Percentiles rank a stretch among this genome's conserved stretches.
Conservation (phyloP, 352 stramenopile species). For the Globisporangium emineosum region DNA sequence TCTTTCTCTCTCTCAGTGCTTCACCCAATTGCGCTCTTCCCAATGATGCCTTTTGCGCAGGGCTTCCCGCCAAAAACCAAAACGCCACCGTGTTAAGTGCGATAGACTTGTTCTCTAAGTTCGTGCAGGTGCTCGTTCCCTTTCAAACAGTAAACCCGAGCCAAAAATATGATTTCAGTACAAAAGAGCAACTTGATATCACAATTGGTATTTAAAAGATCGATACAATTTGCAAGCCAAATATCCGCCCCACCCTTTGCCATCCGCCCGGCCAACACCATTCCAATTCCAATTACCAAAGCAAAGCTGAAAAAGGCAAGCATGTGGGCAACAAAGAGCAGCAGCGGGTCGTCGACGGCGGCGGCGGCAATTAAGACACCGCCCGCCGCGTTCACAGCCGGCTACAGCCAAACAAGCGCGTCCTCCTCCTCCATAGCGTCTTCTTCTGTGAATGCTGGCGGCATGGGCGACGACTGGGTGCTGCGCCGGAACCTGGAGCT, state of each 20-base stretch:
- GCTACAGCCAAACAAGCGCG: background rate
- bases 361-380: too few species aligned
- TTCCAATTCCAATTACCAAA: background rate
- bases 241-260: background rate
- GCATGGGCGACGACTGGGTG: slow-evolving; percentile 43
- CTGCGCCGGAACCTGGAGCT: slow-evolving; percentile 55
- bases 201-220: background rate
- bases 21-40: background rate
- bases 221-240: background rate
- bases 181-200: background rate
- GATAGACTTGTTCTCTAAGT: background rate
- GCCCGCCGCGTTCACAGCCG: background rate
- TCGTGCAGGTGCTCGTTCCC: background rate
- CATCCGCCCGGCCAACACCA: slow-evolving; percentile 1
- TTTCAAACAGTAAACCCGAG: background rate
- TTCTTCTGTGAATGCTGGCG: background rate
- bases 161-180: background rate
- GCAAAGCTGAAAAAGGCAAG: slow-evolving; percentile 1
- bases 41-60: background rate
- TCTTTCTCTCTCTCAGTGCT: background rate
- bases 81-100: background rate
- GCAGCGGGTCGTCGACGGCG: too few species aligned
- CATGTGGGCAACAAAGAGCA: slow-evolving; percentile 8
- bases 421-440: background rate
- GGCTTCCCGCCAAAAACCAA: slow-evolving; percentile 6